These are phyloP conservation scores for Cardamine occulta DNA, from an alignment of 345 rosid genomes.

Conservation along the genomic window DNA sequence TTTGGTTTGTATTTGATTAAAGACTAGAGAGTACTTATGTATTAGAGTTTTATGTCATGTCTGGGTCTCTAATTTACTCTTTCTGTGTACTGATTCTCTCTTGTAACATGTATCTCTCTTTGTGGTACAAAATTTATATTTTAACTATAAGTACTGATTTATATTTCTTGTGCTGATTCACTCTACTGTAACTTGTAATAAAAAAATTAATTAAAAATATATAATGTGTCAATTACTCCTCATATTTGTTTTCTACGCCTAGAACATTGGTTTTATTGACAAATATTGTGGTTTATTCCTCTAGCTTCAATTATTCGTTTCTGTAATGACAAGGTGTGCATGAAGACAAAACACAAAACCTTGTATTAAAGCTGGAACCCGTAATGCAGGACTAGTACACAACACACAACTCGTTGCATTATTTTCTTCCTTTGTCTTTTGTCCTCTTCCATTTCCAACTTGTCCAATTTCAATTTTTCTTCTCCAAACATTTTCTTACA, in stretches of 20 bases:
- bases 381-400: constrained; percentile 35
- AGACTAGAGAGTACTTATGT: neutral
- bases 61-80: neutral
- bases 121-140: neutral
- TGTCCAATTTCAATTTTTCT: constrained; percentile 35
- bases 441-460: constrained; percentile 38
- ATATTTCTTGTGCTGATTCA: no score
- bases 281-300: constrained; percentile 13
- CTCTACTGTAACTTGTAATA: neutral
- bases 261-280: neutral
- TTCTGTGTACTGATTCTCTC: neutral
- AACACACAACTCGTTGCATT: constrained; percentile 38
- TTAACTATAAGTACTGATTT: neutral
- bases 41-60: constrained; percentile 2
- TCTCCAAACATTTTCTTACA: constrained; percentile 37
- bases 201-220: no score
- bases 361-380: constrained; percentile 27
- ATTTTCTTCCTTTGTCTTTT: constrained; percentile 31
- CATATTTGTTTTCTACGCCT: neutral
- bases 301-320: neutral
- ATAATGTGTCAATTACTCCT: constrained; percentile 3
- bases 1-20: constrained; percentile 7
- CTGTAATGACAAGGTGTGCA: constrained; percentile 19
- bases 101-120: neutral
- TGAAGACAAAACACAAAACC: constrained; percentile 24